A percentile compares a stretch with the other conserved stretches of the same genome.
These are phyloP conservation scores for Pseudozyma flocculosa DNA, from an alignment of 1,284 basidiomycete species.

Conservation along the genomic window DNA sequence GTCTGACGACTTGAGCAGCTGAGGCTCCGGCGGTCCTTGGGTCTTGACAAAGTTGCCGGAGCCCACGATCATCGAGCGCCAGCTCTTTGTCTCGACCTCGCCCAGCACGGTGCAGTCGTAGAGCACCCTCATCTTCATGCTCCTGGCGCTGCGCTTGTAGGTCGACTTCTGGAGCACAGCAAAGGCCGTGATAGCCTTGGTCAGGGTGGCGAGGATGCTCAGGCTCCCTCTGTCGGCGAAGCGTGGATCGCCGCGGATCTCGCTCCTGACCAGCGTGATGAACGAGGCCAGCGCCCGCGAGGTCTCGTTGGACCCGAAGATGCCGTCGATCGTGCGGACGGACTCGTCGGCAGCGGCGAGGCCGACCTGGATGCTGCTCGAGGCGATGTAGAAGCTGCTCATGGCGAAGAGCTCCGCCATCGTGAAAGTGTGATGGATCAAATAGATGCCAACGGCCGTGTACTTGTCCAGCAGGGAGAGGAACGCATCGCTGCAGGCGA, in stretches of 20 bases:
- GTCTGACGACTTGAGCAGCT: neutral
- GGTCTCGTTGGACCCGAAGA: conserved; percentile 64
- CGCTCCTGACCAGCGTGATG: conserved; percentile 61
- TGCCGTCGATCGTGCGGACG: conserved; percentile 61
- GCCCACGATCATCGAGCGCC: conserved; percentile 42
- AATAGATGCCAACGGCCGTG: conserved; percentile 63
- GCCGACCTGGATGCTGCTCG: conserved; percentile 24
- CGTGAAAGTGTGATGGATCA: conserved; percentile 62
- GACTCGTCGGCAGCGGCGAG: conserved; percentile 61
- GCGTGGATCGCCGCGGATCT: conserved; percentile 56
- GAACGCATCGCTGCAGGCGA: conserved; percentile 53
- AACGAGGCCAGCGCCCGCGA: conserved; percentile 61
- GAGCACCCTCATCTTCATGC: conserved; percentile 59
- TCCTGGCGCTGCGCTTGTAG: conserved; percentile 57
- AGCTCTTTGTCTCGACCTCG: conserved; percentile 54
- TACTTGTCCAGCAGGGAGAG: conserved; percentile 61
- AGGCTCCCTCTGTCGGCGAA: conserved; percentile 53
- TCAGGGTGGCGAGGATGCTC: conserved; percentile 53
- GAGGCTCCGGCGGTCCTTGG: neutral
- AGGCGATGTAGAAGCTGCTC: conserved; percentile 61
- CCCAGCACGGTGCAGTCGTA: conserved; percentile 62
- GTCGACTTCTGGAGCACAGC: conserved; percentile 63
- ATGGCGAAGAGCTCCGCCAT: conserved; percentile 63
- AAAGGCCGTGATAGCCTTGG: conserved; percentile 63
- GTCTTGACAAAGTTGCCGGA: conserved; percentile 31